phyloP scores from a whole-genome alignment of 805 yeast genomes.

The Naumovozyma castellii region DNA sequence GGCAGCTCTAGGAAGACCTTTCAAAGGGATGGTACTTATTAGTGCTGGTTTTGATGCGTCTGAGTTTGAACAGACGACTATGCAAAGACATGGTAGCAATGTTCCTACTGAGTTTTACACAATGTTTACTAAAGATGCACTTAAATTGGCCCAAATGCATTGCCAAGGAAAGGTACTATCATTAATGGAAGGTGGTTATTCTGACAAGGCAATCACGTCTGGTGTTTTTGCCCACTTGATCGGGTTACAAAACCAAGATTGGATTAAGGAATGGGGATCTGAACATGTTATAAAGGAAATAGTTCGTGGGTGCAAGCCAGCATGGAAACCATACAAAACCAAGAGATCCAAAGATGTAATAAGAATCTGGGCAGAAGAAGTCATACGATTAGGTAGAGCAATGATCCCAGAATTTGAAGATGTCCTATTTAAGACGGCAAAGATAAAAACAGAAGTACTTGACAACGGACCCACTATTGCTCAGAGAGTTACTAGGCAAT shows the following conservation, averaged over 20 bases:
- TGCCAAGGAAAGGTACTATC: slow-evolving; percentile 56
- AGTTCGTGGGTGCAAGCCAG: slow-evolving; percentile 55
- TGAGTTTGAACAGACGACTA: slow-evolving; percentile 69
- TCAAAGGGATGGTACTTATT: slow-evolving; percentile 53
- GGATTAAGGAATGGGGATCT: slow-evolving; percentile 61
- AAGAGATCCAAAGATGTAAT: slow-evolving; percentile 41
- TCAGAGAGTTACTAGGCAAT: slow-evolving; percentile 22
- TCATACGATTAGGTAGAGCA: slow-evolving; percentile 49
- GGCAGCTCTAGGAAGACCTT: slow-evolving; percentile 34
- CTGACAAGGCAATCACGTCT: slow-evolving; percentile 69
- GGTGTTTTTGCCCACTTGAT: slow-evolving; percentile 73
- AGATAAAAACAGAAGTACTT: neutral
- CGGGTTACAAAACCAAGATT: slow-evolving; percentile 50
- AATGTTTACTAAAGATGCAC: slow-evolving; percentile 61
- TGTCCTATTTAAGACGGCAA: slow-evolving; percentile 13
- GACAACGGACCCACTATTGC: slow-evolving; percentile 6
- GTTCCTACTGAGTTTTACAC: slow-evolving; percentile 77
- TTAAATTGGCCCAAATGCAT: slow-evolving; percentile 55
- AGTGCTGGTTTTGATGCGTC: slow-evolving; percentile 88
- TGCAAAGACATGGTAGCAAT: slow-evolving; percentile 77
- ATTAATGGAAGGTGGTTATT: slow-evolving; percentile 76
- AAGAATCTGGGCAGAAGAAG: slow-evolving; percentile 59
- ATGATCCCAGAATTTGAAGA: slow-evolving; percentile 43
- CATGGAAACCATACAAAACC: slow-evolving; percentile 49
- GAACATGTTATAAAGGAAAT: slow-evolving; percentile 54